Base-by-base conservation (phyloP, 345 rosid genomes). In the Camelina neglecta region DNA sequence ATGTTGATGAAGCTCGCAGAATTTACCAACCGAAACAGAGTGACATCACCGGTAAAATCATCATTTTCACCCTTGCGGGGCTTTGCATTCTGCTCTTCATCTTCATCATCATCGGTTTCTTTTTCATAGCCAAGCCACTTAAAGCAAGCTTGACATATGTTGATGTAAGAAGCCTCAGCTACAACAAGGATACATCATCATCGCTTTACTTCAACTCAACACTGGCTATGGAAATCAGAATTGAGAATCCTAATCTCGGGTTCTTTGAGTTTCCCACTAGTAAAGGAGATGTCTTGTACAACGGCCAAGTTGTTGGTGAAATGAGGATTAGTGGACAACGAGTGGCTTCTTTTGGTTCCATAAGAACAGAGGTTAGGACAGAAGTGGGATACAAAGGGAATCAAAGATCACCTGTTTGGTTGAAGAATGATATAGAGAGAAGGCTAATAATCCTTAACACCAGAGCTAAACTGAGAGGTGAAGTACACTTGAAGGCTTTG, bases 371-470 rank as follows among this genome's bases (percentile, higher is more conserved):
- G 47, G 79, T 73, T 33, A 35, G 0, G 41, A 18, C 79, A 56
- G 13, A 63, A 56, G 71, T 79, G 54, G 45, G 71, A 2, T 79
- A 79, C 38, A 62, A 6, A 29, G 79, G 58, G 65, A 63, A 56
- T 15, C 69, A 67, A 8, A 13, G 15, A 53, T 49, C 77, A 29
- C 16, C 75, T 51, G 65, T 53, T 36, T 60, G 57, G 78, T 74
- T 79, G 11, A 73, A 79, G 68, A 64, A 79, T 24, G 82, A 74
- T 79, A 20, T 74, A 13, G 26, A 79, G 72, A 73, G 75, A 68
- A 44, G 75, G 5, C 5, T 79, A 6, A 18, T 73, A 38, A 57
- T 79, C 33, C 57, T 79, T 47, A 57, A 49, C 63, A 35, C 49
- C 15, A 42, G 33, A 45, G 75, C 39, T 68, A 73, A 73, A 58